Conservation (phyloP, 1,284 basidiomycete species). For the Sporisorium iseilematis-ciliati region DNA sequence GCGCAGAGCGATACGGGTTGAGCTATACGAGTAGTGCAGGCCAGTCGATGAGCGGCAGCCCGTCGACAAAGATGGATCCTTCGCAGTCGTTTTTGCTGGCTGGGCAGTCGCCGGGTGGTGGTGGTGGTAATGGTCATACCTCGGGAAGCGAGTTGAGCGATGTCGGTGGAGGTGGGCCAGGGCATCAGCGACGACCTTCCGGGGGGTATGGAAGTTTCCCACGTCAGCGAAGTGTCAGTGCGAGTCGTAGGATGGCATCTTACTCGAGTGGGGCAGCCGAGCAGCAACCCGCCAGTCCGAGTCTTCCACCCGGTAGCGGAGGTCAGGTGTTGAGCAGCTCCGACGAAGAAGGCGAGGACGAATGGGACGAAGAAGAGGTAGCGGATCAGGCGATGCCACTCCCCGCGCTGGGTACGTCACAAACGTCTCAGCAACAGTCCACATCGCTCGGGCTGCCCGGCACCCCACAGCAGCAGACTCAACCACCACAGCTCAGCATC, state of each 20-base stretch:
- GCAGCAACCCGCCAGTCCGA: conserved; percentile 30
- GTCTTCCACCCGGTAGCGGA: conserved; percentile 16
- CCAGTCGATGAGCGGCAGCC: conserved; percentile 54
- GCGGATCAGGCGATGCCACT: conserved; percentile 65
- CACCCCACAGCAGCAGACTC: conserved; percentile 1
- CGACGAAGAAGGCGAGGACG: conserved; percentile 63
- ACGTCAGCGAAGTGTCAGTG: conserved; percentile 42
- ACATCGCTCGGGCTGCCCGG: too few relatives aligned
- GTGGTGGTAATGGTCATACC: conserved; percentile 31
- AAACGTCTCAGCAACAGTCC: conserved; percentile 11
- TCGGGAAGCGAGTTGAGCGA: conserved; percentile 55
- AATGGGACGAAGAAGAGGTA: conserved; percentile 63
- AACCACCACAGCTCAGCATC: conserved; percentile 17
- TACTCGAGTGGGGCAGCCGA: conserved; percentile 30
- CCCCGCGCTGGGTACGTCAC: conserved; percentile 37
- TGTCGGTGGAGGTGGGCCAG: conserved; percentile 7
- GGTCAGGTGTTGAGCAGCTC: conserved; percentile 54
- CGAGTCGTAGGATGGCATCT: conserved; percentile 32
- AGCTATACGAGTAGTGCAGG: conserved; percentile 60
- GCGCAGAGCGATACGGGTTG: conserved; percentile 58
- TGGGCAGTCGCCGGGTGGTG: conserved; percentile 44
- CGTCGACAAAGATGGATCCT: conserved; percentile 29
- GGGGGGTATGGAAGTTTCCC: conserved; percentile 39
- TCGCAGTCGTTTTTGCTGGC: conserved; percentile 32
- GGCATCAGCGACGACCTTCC: conserved; percentile 40